Conservation (phyloP, 768 basidiomycete species). For the Phylloporus scabripes region DNA sequence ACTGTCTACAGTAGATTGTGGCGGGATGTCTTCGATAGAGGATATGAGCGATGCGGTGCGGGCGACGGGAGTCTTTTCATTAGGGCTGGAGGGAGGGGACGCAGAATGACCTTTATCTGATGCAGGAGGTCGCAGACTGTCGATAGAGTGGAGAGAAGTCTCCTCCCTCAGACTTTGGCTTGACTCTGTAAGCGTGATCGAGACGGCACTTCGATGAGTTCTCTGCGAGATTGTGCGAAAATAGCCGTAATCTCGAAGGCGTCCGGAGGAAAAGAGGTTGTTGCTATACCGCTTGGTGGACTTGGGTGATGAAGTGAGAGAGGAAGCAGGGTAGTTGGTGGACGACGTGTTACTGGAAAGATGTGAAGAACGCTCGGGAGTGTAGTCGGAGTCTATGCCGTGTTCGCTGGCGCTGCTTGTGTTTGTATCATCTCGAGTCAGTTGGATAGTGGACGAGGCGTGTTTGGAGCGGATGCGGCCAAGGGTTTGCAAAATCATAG, state of each 20-base stretch:
- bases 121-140: constrained; percentile 47
- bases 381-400: constrained; percentile 28
- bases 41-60: constrained; percentile 40
- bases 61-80: constrained; percentile 34
- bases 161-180: constrained; percentile 43
- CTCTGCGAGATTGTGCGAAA: constrained; percentile 50
- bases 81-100: constrained; percentile 41
- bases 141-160: constrained; percentile 38
- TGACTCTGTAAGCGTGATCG: constrained; percentile 44
- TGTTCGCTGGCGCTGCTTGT: constrained; percentile 12
- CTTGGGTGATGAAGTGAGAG: constrained; percentile 36
- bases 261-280: constrained; percentile 80
- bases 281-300: constrained; percentile 76
- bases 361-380: constrained; percentile 31
- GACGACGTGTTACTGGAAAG: constrained; percentile 36
- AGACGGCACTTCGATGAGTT: constrained; percentile 34
- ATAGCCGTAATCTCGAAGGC: constrained; percentile 70
- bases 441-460: constrained; percentile 15
- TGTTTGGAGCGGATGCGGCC: constrained; percentile 44
- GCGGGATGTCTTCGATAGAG: constrained; percentile 27
- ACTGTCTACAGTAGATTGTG: constrained; percentile 15
- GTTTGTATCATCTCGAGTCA: constrained; percentile 16
- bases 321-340: constrained; percentile 36
- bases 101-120: constrained; percentile 46
- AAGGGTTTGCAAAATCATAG: constrained; percentile 75